A percentile compares a stretch with the other conserved stretches of the same genome.
These are phyloP conservation scores for Ilex aquifolium DNA, from an alignment of 257 asterid species.

Conservation along the genomic window DNA sequence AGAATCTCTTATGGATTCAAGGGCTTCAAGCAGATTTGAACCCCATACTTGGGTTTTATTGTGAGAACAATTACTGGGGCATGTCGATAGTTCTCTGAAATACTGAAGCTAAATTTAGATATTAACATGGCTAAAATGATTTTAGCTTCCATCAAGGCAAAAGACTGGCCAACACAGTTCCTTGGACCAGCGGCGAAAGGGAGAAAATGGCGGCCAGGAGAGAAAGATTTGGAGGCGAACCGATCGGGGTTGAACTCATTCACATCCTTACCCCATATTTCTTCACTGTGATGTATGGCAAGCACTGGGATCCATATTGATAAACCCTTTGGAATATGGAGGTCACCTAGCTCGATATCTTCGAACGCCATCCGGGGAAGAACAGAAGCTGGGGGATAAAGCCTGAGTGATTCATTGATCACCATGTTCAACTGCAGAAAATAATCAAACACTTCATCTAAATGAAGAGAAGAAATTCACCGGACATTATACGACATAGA, in stretches of 20 bases:
- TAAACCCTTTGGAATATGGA: conserved; percentile 76
- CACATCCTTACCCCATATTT: conserved; percentile 88
- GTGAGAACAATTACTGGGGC: conserved; percentile 80
- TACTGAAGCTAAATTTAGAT: conserved; percentile 52
- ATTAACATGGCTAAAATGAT: conserved; percentile 80
- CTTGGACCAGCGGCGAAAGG: conserved; percentile 95
- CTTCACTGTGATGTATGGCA: conserved; percentile 75
- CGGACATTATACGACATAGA: too few relatives aligned
- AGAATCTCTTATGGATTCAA: conserved; percentile 19
- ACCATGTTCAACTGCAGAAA: conserved; percentile 66
- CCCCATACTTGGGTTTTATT: conserved; percentile 84
- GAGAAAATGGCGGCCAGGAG: conserved; percentile 62
- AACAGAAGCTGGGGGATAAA: conserved; percentile 84
- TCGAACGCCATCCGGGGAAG: conserved; percentile 97
- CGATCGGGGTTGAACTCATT: conserved; percentile 75
- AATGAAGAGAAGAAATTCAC: too few relatives aligned
- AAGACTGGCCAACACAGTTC: conserved; percentile 78
- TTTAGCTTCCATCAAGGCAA: conserved; percentile 93
- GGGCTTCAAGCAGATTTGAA: conserved; percentile 62
- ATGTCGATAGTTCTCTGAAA: conserved; percentile 75
- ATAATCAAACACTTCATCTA: background rate
- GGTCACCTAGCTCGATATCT: conserved; percentile 71
- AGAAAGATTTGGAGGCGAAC: conserved; percentile 39
- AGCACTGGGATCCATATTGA: conserved; percentile 91
- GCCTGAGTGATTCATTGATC: conserved; percentile 73